A percentile compares a stretch with the other conserved stretches of the same genome.
Evolutionary conservation across 31 red algal species (phyloP).

Genomic region (Bonnemaisonia californica): DNA sequence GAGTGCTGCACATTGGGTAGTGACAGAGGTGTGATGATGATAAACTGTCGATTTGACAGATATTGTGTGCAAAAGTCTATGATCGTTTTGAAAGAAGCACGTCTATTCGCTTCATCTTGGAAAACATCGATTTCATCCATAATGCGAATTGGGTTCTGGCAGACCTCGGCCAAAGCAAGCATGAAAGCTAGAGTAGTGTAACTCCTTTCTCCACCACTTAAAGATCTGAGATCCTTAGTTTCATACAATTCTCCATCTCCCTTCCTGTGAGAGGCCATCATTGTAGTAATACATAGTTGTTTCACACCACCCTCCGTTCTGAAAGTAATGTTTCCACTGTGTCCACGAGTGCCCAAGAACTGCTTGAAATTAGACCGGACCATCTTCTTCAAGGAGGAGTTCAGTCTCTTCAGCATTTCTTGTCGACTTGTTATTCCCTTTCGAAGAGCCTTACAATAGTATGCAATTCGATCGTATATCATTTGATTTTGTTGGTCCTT

Average conservation of each 20-base stretch:
- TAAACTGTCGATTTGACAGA: conserved; percentile 77
- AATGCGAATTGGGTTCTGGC: conserved; percentile 83
- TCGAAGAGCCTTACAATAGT: conserved; percentile 40
- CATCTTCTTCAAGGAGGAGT: conserved; percentile 20
- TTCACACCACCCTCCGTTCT: conserved; percentile 29
- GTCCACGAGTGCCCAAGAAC: conserved; percentile 61
- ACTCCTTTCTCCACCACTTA: conserved; percentile 89
- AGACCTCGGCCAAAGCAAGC: conserved; percentile 87
- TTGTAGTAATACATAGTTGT: conserved; percentile 65
- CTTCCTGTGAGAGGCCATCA: conserved; percentile 72
- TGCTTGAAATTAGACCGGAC: conserved; percentile 55
- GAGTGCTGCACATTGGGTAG: conserved; percentile 64
- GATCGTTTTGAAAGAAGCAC: conserved; percentile 80
- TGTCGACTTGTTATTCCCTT: conserved; percentile 39
- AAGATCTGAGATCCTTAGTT: conserved; percentile 72
- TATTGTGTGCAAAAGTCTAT: conserved; percentile 67
- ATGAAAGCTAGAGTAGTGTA: conserved; percentile 92
- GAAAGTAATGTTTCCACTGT: conserved; percentile 58
- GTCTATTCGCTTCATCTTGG: conserved; percentile 90
- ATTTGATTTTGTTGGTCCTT: conserved; percentile 46
- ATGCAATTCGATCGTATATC: conserved; percentile 6
- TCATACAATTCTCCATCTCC: conserved; percentile 68
- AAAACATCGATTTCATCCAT: conserved; percentile 99
- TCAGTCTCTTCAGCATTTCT: conserved; percentile 24
- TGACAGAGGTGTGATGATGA: conserved; percentile 91